Conservation (phyloP, 352 stramenopile species). For the Thraustotheca clavata region DNA sequence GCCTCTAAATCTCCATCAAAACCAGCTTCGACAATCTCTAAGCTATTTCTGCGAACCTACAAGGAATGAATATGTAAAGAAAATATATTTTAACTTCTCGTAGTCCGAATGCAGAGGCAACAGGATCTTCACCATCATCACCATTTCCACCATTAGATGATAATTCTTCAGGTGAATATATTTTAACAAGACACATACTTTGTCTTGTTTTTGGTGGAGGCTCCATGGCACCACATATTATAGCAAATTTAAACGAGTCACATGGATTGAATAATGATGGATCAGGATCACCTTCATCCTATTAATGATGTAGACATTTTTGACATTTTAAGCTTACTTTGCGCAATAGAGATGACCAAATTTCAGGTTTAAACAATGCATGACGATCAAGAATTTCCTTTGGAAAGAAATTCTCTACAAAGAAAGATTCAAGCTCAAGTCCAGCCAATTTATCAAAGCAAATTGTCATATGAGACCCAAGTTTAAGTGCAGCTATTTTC, state of each 20-base stretch:
- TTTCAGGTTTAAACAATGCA: conserved; percentile 53
- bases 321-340: background rate
- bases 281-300: conserved; percentile 42
- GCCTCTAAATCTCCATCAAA: conserved; percentile 82
- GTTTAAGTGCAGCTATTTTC: conserved; percentile 33
- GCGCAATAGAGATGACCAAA: conserved; percentile 31
- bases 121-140: conserved; percentile 19
- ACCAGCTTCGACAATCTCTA: conserved; percentile 78
- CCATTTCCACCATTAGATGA: conserved; percentile 6
- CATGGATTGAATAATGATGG: conserved; percentile 57
- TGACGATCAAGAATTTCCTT: conserved; percentile 56
- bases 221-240: conserved; percentile 42
- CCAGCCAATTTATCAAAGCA: conserved; percentile 60
- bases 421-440: conserved; percentile 75
- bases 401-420: conserved; percentile 54
- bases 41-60: conserved; percentile 50
- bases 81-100: conserved; percentile 29
- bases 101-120: conserved; percentile 48
- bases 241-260: conserved; percentile 82
- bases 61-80: background rate
- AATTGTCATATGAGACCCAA: conserved; percentile 65
- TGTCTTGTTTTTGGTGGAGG: conserved; percentile 44
- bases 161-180: conserved; percentile 26
- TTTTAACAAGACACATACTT: conserved; percentile 57
- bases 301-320: background rate